These are phyloP conservation scores for Trichodelitschia bisporula DNA, from an alignment of 495 filamentous ascomycete genomes.

Conservation along the genomic window DNA sequence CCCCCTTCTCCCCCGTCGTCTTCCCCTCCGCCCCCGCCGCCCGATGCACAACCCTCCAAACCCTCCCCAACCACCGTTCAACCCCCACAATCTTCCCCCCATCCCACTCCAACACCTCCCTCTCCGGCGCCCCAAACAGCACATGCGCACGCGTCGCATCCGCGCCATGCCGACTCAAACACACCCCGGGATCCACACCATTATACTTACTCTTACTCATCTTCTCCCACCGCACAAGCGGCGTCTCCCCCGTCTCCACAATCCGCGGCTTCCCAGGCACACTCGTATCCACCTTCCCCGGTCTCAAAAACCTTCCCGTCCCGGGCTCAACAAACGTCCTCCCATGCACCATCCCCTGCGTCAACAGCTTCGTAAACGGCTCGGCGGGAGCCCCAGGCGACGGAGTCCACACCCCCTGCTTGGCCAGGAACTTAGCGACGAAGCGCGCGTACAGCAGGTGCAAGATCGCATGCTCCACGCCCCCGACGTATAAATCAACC, in stretches of 20 bases:
- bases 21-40: not conserved
- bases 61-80: conserved; percentile 47
- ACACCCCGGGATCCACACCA: conserved; percentile 56
- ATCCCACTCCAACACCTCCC: conserved; percentile 71
- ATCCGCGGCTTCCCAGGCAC: conserved; percentile 27
- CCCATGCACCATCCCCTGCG: conserved; percentile 84
- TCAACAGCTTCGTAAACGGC: conserved; percentile 58
- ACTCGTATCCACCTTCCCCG: conserved; percentile 45
- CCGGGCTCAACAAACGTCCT: conserved; percentile 54
- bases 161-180: conserved; percentile 49
- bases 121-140: conserved; percentile 64
- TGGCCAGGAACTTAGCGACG: conserved; percentile 63
- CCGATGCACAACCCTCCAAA: conserved; percentile 29
- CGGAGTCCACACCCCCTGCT: conserved; percentile 27
- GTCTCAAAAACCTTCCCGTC: conserved; percentile 54
- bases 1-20: conserved; percentile 21
- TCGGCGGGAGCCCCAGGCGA: too few relatives aligned
- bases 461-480: conserved; percentile 73
- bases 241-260: conserved; percentile 26
- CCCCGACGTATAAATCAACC: conserved; percentile 69
- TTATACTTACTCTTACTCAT: conserved; percentile 97
- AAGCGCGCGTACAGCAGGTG: conserved; percentile 84
- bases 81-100: conserved; percentile 60
- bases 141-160: conserved; percentile 72
- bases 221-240: conserved; percentile 52